A percentile compares a stretch with the other conserved stretches of the same genome.
Conservation (phyloP, 257 asterid genomes). For the Rauvolfia tetraphylla region DNA sequence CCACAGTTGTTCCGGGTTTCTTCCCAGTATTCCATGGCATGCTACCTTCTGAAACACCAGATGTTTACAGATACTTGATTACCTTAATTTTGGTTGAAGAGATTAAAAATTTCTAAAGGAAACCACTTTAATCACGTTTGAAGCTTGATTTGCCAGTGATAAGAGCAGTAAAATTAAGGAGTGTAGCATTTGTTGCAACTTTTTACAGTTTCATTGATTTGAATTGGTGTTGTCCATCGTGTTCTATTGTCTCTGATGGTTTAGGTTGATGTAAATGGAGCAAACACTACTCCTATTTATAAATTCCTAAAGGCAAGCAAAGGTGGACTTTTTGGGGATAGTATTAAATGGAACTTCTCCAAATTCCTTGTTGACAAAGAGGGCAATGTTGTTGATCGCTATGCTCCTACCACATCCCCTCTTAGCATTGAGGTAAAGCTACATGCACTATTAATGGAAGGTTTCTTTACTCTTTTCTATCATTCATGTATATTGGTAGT, state of each 20-base stretch:
- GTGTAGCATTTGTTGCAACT: neutral
- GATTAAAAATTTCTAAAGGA: neutral
- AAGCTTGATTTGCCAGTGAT: neutral
- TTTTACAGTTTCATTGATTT: neutral
- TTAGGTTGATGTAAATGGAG: conserved; percentile 83
- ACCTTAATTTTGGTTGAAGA: neutral
- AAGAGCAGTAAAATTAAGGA: neutral
- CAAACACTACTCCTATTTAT: conserved; percentile 64
- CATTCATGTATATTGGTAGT: neutral
- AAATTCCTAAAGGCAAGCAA: conserved; percentile 71
- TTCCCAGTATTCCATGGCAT: neutral
- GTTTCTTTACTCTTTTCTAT: too few species aligned
- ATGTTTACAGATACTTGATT: neutral
- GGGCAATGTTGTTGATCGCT: conserved; percentile 78
- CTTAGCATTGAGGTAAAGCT: conserved; percentile 74
- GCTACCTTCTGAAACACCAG: neutral
- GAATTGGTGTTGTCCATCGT: neutral
- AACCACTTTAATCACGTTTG: neutral
- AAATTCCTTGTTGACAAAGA: conserved; percentile 80
- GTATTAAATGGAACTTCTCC: conserved; percentile 84
- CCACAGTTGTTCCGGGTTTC: neutral
- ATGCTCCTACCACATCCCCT: conserved; percentile 86
- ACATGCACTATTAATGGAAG: neutral
- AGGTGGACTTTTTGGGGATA: conserved; percentile 69
- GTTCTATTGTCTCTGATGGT: neutral